phyloP scores from a whole-genome alignment of 2,329 filamentous ascomycete genomes.

The Pseudogymnoascus sp. region DNA sequence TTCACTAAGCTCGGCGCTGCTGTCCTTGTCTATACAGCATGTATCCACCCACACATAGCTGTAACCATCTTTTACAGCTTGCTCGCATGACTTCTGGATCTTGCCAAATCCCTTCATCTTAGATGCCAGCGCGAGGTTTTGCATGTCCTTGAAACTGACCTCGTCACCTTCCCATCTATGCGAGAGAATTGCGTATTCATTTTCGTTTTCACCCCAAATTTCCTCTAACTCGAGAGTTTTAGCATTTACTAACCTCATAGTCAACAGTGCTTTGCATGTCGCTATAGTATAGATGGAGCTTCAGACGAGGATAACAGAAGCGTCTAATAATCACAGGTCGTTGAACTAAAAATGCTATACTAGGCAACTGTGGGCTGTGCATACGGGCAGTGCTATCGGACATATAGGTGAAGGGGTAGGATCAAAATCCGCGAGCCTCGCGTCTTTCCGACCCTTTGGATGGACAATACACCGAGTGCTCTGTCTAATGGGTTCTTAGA shows the following conservation, averaged over 20 bases:
- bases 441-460: too few species aligned
- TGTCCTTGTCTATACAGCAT: slow-evolving; percentile 16
- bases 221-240: neutral
- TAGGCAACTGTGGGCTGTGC: too few species aligned
- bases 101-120: slow-evolving; percentile 11
- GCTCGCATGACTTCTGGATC: slow-evolving; percentile 10
- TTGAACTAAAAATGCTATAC: too few species aligned
- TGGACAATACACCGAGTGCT: too few species aligned
- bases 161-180: slow-evolving; percentile 12
- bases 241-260: neutral
- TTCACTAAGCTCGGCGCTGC: slow-evolving; percentile 14
- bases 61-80: neutral
- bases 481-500: too few species aligned
- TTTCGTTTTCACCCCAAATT: neutral
- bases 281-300: neutral
- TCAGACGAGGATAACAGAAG: neutral
- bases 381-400: too few species aligned
- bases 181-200: slow-evolving; percentile 13
- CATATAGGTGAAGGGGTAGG: too few species aligned
- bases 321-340: too few species aligned
- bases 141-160: slow-evolving; percentile 11
- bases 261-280: neutral
- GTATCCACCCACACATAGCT: slow-evolving; percentile 13
- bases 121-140: slow-evolving; percentile 13
- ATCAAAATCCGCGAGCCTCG: too few species aligned